A percentile compares a stretch with the other conserved stretches of the same genome.
Conservation (phyloP, 495 filamentous ascomycete species). For the Penicillium macrosclerotiorum region DNA sequence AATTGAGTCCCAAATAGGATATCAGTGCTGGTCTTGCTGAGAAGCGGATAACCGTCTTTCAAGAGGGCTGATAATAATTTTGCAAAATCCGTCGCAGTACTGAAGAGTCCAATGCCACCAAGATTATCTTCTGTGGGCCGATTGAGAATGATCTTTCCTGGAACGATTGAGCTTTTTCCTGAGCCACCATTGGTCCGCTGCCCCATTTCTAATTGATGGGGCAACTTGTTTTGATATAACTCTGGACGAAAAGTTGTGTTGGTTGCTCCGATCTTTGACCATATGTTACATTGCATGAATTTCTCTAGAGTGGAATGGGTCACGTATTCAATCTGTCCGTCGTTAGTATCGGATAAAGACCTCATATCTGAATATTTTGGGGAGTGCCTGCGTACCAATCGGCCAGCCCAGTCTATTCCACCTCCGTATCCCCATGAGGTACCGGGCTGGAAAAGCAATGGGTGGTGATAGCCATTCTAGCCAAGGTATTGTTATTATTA, state of each 20-base stretch:
- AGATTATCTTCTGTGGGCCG: constrained; percentile 32
- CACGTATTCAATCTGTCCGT: constrained; percentile 18
- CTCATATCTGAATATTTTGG: too few relatives aligned
- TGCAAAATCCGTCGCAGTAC: constrained; percentile 15
- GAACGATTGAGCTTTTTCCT: neutral
- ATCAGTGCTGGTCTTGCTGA: constrained; percentile 8
- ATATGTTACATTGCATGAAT: constrained; percentile 46
- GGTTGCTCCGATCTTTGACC: constrained; percentile 25
- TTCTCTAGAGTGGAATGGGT: constrained; percentile 35
- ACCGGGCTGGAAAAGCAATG: constrained; percentile 45
- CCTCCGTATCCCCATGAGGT: constrained; percentile 44
- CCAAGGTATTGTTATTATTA: neutral
- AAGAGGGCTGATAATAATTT: constrained; percentile 15
- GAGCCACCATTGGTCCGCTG: neutral
- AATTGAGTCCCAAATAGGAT: constrained; percentile 16
- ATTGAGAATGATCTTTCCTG: constrained; percentile 2
- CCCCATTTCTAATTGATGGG: constrained; percentile 7
- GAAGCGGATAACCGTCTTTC: constrained; percentile 4
- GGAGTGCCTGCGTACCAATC: constrained; percentile 21
- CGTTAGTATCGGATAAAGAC: neutral
- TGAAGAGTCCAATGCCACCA: constrained; percentile 52
- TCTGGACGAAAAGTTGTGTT: constrained; percentile 19
- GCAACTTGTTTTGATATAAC: neutral
- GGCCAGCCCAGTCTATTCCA: constrained; percentile 48
- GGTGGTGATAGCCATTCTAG: constrained; percentile 25